Evolutionary conservation across 2,329 filamentous ascomycete genomes (phyloP).

Genomic region (Cryphonectria carpinicola): DNA sequence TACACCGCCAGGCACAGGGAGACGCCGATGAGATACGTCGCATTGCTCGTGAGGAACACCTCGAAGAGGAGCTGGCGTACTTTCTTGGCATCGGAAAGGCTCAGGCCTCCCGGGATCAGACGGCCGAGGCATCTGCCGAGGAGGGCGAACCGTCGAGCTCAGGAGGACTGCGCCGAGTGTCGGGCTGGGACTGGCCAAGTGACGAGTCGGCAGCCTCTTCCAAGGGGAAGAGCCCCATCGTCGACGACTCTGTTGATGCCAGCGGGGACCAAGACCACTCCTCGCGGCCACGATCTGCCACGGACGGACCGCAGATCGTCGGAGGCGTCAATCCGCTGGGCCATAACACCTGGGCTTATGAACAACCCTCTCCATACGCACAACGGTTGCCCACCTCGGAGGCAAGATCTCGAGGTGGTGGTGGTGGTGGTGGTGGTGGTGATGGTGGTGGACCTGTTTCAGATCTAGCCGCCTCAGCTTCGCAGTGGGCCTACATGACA

Average conservation of each 20-base stretch:
- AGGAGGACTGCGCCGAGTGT: constrained; percentile 12
- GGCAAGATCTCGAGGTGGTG: background rate
- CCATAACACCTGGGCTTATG: constrained; percentile 66
- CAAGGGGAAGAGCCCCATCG: constrained; percentile 24
- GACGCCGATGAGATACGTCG: constrained; percentile 61
- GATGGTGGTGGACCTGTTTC: background rate
- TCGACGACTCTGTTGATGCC: constrained; percentile 4
- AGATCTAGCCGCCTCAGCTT: constrained; percentile 8
- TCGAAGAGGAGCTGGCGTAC: constrained; percentile 61
- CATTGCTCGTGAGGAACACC: constrained; percentile 64
- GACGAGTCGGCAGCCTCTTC: constrained; percentile 1
- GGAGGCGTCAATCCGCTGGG: constrained; percentile 55
- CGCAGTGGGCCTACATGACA: constrained; percentile 23
- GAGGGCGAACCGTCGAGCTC: constrained; percentile 20
- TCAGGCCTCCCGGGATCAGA: constrained; percentile 34
- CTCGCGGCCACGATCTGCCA: constrained; percentile 55
- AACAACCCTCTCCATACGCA: constrained; percentile 32
- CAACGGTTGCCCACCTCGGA: constrained; percentile 12
- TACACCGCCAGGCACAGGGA: constrained; percentile 63
- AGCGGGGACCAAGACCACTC: constrained; percentile 28
- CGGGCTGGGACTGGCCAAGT: constrained; percentile 28
- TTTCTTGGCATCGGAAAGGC: constrained; percentile 59
- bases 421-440: background rate
- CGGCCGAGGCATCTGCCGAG: constrained; percentile 10
- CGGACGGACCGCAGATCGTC: constrained; percentile 56